phyloP scores from a whole-genome alignment of 2,329 filamentous ascomycete species.

The Microcera coccophila region DNA sequence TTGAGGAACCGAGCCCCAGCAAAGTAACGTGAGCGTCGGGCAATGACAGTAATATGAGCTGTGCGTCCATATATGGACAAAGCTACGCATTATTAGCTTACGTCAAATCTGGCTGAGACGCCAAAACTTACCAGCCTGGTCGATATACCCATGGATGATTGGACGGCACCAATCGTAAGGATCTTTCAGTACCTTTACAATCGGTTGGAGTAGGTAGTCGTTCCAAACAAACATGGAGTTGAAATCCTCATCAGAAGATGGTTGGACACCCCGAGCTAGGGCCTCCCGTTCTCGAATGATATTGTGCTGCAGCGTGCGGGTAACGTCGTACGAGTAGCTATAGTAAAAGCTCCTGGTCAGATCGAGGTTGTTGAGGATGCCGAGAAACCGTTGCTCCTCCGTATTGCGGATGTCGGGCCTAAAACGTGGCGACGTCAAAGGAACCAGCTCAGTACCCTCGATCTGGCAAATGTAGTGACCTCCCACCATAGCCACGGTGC shows the following conservation, averaged over 20 bases:
- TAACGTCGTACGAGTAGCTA: slow-evolving; percentile 97
- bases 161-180: slow-evolving; percentile 95
- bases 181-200: slow-evolving; percentile 64
- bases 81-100: slow-evolving; percentile 35
- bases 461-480: slow-evolving; percentile 96
- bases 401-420: slow-evolving; percentile 75
- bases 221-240: slow-evolving; percentile 99
- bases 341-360: slow-evolving; percentile 93
- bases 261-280: slow-evolving; percentile 60
- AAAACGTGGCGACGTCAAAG: slow-evolving; percentile 72
- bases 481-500: slow-evolving; percentile 91
- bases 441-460: slow-evolving; percentile 87
- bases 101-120: not conserved
- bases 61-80: slow-evolving; percentile 82
- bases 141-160: slow-evolving; percentile 93
- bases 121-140: slow-evolving; percentile 62
- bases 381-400: slow-evolving; percentile 84
- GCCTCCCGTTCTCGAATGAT: slow-evolving; percentile 75
- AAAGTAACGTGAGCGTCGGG: slow-evolving; percentile 85
- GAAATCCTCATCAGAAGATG: slow-evolving; percentile 60
- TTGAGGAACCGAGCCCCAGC: slow-evolving; percentile 93
- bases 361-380: slow-evolving; percentile 87
- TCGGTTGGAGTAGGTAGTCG: slow-evolving; percentile 77
- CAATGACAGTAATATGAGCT: slow-evolving; percentile 91
- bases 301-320: slow-evolving; percentile 86